Conservation (phyloP, 768 basidiomycete species). For the Pluteus cervinus region DNA sequence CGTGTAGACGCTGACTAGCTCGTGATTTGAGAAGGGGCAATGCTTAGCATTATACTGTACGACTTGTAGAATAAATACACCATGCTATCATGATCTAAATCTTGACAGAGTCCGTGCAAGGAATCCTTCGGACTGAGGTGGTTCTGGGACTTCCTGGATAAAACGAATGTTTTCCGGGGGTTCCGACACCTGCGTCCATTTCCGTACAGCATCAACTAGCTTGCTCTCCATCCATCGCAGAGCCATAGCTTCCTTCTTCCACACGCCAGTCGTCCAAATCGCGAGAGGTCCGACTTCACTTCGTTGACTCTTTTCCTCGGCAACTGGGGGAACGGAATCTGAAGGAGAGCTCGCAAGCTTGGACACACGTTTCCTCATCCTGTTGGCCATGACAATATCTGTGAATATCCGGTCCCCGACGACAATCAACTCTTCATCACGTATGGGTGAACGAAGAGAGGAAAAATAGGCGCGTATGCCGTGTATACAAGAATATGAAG, state of each 20-base stretch:
- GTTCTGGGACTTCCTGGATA: slow-evolving; percentile 19
- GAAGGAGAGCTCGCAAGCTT: slow-evolving; percentile 5
- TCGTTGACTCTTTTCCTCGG: slow-evolving; percentile 19
- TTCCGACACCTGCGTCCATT: slow-evolving; percentile 28
- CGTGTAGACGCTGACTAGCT: too few relatives aligned
- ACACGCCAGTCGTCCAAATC: slow-evolving; percentile 67
- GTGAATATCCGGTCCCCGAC: slow-evolving; percentile 94
- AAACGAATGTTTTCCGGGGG: slow-evolving; percentile 20
- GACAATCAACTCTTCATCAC: slow-evolving; percentile 63
- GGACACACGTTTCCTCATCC: slow-evolving; percentile 36
- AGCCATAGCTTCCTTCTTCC: slow-evolving; percentile 55
- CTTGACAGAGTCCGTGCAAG: too few relatives aligned
- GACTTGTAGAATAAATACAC: too few relatives aligned
- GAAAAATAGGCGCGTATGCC: slow-evolving; percentile 74
- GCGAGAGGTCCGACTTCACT: slow-evolving; percentile 46
- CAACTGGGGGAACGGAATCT: slow-evolving; percentile 13
- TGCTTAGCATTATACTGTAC: too few relatives aligned
- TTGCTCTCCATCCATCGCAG: slow-evolving; percentile 57
- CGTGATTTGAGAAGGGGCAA: too few relatives aligned
- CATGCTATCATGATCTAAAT: too few relatives aligned
- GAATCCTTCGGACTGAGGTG: too few relatives aligned
- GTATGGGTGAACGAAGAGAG: slow-evolving; percentile 47
- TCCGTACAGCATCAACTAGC: slow-evolving; percentile 40
- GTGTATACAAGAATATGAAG: slow-evolving; percentile 68
- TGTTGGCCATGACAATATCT: slow-evolving; percentile 81